Base-by-base conservation (phyloP, 192 early-diverging fungal genomes). In the Coemansia sp. region DNA sequence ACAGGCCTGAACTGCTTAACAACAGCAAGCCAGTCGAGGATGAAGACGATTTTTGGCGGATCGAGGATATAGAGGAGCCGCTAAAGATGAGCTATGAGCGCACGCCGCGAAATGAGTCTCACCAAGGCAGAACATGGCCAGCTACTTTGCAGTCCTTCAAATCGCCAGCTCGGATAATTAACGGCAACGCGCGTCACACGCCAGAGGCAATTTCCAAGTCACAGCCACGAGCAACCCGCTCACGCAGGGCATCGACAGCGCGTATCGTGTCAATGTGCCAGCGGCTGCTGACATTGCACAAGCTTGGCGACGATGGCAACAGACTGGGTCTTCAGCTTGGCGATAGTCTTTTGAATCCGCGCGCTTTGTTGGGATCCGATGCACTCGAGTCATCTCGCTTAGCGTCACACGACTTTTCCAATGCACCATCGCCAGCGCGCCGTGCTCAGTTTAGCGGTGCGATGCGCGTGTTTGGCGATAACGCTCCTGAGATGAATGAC, bases 391-490 rank as follows among this genome's bases (percentile, higher is more conserved):
- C 66, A 35, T 42, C 66, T 33, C 10, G 23, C 26, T 32, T 42
- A 14, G 28, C 35, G 42, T 23, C 66, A 17, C 55, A 42, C 53
- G 57, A 23, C 0, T 32, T 43, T 10, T 74, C 74, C 3, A 50
- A 47, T 49, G 55, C 16, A 23, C 72, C 80, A 14, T 58, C 75
- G 21, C 80, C 80, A 19, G 43, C 58, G 10, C 75, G 72, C 17
- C 71, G 71, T 32, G 68, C 80, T 10, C 58, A 72, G 39, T 72
- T 82, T 63, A 77, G 80, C 62, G 80, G 80, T 21, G 39, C 80
- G 5, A 82, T 82, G 72, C 80, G 80, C 3, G 80, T 77, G 66
- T 73, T 73, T 57, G 80, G 80, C 46, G 75, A 74, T 23, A 38
- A 68, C 50, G 80, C 63, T 28, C 75, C 75, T 10, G 61, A 71